Percentiles rank a stretch among this genome's conserved stretches.
Evolutionary conservation across 495 filamentous ascomycete genomes (phyloP).

Genomic region (Letharia lupina): DNA sequence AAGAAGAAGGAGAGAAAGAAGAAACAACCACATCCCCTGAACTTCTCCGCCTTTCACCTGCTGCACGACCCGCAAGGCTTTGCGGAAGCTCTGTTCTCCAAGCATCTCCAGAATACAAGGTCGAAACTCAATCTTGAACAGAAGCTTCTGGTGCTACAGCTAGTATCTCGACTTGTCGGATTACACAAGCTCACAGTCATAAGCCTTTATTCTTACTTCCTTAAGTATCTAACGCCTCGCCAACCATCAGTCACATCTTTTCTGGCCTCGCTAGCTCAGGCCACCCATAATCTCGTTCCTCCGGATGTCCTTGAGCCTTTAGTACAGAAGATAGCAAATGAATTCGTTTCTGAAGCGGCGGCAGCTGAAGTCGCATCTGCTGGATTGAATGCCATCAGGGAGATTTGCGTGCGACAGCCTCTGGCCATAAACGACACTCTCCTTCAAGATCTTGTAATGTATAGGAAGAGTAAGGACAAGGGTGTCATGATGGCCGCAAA

Average conservation of each 20-base stretch:
- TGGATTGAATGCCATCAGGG: slow-evolving; percentile 88
- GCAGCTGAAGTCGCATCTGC: slow-evolving; percentile 86
- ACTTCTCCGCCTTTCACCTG: slow-evolving; percentile 97
- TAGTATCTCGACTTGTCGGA: slow-evolving; percentile 84
- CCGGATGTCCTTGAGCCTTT: slow-evolving; percentile 90
- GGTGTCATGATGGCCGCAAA: slow-evolving; percentile 95
- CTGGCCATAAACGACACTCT: slow-evolving; percentile 91
- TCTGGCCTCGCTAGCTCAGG: slow-evolving; percentile 84
- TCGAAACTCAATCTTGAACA: slow-evolving; percentile 84
- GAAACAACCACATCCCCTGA: slow-evolving; percentile 72
- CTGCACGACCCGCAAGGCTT: slow-evolving; percentile 94
- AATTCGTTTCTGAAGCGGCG: slow-evolving; percentile 93
- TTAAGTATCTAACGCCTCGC: slow-evolving; percentile 77
- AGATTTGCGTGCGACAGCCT: slow-evolving; percentile 86
- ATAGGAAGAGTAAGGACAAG: slow-evolving; percentile 95
- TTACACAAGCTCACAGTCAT: slow-evolving; percentile 85
- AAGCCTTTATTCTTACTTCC: slow-evolving; percentile 76
- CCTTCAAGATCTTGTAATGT: slow-evolving; percentile 93
- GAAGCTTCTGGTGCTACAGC: slow-evolving; percentile 77
- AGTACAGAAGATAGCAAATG: slow-evolving; percentile 91
- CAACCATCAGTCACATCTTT: slow-evolving; percentile 93
- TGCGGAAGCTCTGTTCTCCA: slow-evolving; percentile 80
- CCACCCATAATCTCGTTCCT: slow-evolving; percentile 82
- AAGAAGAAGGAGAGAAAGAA: slow-evolving; percentile 84
- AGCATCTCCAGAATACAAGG: slow-evolving; percentile 80